These are phyloP conservation scores for Rhizopus arrhizus DNA, from an alignment of 371 early-diverging fungal genomes.

Conservation along the genomic window DNA sequence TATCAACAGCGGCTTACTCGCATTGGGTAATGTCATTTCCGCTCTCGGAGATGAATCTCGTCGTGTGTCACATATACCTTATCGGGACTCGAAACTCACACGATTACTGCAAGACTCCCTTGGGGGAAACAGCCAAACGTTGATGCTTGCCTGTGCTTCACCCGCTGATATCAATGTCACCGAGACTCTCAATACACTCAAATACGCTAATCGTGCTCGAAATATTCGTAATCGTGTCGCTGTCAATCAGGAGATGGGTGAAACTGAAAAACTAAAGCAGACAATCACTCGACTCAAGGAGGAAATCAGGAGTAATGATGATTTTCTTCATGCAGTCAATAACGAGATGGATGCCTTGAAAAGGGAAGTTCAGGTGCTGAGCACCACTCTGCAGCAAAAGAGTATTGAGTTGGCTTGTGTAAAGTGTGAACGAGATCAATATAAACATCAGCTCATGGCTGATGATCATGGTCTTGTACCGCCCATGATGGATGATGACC, in stretches of 20 bases:
- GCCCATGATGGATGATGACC: not conserved
- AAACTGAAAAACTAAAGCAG: constrained; percentile 33
- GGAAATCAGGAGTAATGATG: constrained; percentile 40
- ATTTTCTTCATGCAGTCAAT: constrained; percentile 44
- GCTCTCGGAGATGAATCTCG: constrained; percentile 88
- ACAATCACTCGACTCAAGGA: constrained; percentile 38
- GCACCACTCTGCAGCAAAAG: constrained; percentile 13
- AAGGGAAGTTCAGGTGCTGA: constrained; percentile 28
- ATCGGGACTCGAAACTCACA: constrained; percentile 97
- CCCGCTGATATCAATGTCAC: constrained; percentile 74
- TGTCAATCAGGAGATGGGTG: constrained; percentile 36
- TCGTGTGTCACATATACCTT: constrained; percentile 82
- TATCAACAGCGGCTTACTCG: constrained; percentile 96
- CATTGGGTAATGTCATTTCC: constrained; percentile 98
- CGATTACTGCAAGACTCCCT: constrained; percentile 92
- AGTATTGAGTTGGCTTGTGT: constrained; percentile 25
- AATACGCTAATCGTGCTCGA: constrained; percentile 86
- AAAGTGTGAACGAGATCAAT: constrained; percentile 34
- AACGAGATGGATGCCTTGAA: constrained; percentile 51
- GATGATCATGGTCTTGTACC: not conserved
- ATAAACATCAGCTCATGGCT: constrained; percentile 12
- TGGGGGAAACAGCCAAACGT: constrained; percentile 86
- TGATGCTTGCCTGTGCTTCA: constrained; percentile 92
- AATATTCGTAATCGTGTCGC: constrained; percentile 80
- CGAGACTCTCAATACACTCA: constrained; percentile 91